Percentiles rank a stretch among this genome's conserved stretches.
Conservation (phyloP, 2,329 filamentous ascomycete genomes). For the Kalaharituber pfeilii region DNA sequence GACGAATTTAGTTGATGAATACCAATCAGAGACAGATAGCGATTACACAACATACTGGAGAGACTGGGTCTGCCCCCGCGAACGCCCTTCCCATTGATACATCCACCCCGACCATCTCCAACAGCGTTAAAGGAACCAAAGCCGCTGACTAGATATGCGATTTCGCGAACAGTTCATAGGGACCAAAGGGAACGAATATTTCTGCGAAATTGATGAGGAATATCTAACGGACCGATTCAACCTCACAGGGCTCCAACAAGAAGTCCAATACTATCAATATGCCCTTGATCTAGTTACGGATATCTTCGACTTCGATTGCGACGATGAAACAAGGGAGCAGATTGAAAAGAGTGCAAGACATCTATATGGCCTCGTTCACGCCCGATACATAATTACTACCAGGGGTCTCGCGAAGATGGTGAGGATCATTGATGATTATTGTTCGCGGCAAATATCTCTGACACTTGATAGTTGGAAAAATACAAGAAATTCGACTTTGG, state of each 20-base stretch:
- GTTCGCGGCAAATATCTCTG: not conserved
- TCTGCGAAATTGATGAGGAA: slow-evolving; percentile 98
- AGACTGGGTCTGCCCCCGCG: slow-evolving; percentile 66
- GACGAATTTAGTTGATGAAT: slow-evolving; percentile 56
- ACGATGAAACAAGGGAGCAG: slow-evolving; percentile 93
- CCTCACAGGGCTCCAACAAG: slow-evolving; percentile 85
- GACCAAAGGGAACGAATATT: slow-evolving; percentile 94
- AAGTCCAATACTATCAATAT: slow-evolving; percentile 98
- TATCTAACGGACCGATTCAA: slow-evolving; percentile 98
- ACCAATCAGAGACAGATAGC: slow-evolving; percentile 92
- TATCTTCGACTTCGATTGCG: slow-evolving; percentile 95
- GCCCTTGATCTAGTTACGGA: slow-evolving; percentile 93
- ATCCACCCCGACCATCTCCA: not conserved
- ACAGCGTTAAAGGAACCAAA: not conserved
- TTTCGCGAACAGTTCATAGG: slow-evolving; percentile 64
- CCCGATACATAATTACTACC: slow-evolving; percentile 91
- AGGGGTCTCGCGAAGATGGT: slow-evolving; percentile 93
- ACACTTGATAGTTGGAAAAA: slow-evolving; percentile 63
- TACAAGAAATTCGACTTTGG: slow-evolving; percentile 98
- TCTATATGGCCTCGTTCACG: slow-evolving; percentile 89
- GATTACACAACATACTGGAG: slow-evolving; percentile 99
- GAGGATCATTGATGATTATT: slow-evolving; percentile 16
- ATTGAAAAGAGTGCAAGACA: slow-evolving; percentile 96
- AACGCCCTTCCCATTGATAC: slow-evolving; percentile 7
- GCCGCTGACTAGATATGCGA: slow-evolving; percentile 9